Evolutionary conservation across 768 basidiomycete genomes (phyloP), one percentile per base, ranked within the genome.

Genomic region (Psilocybe cubensis): DNA sequence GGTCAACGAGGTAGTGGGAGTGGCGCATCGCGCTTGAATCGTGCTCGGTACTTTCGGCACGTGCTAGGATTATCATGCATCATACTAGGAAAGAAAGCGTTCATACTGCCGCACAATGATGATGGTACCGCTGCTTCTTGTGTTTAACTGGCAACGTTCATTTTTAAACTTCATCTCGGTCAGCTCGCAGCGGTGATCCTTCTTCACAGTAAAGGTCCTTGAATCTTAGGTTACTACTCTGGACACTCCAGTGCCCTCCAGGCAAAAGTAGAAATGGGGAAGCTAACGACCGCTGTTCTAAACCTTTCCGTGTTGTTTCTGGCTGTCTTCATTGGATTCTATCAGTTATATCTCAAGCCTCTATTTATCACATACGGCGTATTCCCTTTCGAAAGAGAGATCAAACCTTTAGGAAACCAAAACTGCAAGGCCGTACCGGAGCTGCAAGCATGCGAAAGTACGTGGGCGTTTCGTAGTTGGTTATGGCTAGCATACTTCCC

Each of bases 391-490:
- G 78, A 76, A 35, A 78, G 84, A 24, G 63, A 65, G 21, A 64
- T 85, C 12, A 59, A 77, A 44, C 50, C 79, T 1, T 56, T 81
- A 5, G 58, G 55, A 21, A 82, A 81, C 10, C 81, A 80, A 59
- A 62, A 66, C 2, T 89, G 88, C 68, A 76, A 63, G 28, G 68
- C 66, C 0, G 70, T 86, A 11, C 75, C 79, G 3, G 77, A 79
- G 8, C 70, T 87, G 8, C 70, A 84, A 61, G 87, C 86, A 25
- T 89, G 88, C 59, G 87, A 89, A 72, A 87, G 87, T 87, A 63
- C n/a, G 82, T 67, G n/a, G n/a, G n/a, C n/a, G 11, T 12, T 45
- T 23, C 8, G 10, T 41, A 4, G 10, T 24, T 9, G 2, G 24
- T 20, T 18, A 40, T 27, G 42, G n/a, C 35, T n/a, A 38, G n/a